Evolutionary conservation across 2,329 filamentous ascomycete genomes (phyloP), one percentile per base, ranked within the genome.

Genomic region (Aureobasidium sp.): DNA sequence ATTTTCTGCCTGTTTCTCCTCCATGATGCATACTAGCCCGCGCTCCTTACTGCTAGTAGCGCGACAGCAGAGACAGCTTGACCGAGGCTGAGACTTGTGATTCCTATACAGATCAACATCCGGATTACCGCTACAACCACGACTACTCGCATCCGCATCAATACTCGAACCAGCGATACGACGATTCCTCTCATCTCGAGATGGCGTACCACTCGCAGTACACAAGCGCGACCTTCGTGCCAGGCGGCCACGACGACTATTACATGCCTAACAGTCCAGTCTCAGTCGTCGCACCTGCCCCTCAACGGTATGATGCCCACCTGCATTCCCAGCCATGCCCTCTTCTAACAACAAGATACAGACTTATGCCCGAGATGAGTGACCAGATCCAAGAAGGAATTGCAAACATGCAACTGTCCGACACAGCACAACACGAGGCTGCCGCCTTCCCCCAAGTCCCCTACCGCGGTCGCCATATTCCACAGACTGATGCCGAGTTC

Each of bases 311-410:
- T 60, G 37, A 76, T 68, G 79, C 48, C 47, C 47, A 27, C n/a
- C 49, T 44, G 14, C 11, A 60, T 36, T 16, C 13, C 41, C 30
- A 13, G 47, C 7, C 16, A 30, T 21, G 11, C 11, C 16, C 41
- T 34, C 39, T 30, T 21, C 41, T 50, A 14, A 61, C 21, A 44
- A 14, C n/a, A 45, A 34, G 16, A 41, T 44, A 51, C 50, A 96
- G 91, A 79, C 85, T 95, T 71, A 96, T 93, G 86, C 90, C 91
- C 73, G 91, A 97, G 81, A 91, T 97, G 67, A 91, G 93, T 68
- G 89, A 93, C 76, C 93, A 96, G 77, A 97, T 99, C 85, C 91
- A 96, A 78, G 88, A 96, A 71, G 93, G 90, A 76, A 84, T 99
- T 67, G 89, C 93, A 70, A 87, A 92, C 74, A 85, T 99, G 78